Conservation (phyloP, 768 basidiomycete genomes). For the Xerocomellus chrysenteron region DNA sequence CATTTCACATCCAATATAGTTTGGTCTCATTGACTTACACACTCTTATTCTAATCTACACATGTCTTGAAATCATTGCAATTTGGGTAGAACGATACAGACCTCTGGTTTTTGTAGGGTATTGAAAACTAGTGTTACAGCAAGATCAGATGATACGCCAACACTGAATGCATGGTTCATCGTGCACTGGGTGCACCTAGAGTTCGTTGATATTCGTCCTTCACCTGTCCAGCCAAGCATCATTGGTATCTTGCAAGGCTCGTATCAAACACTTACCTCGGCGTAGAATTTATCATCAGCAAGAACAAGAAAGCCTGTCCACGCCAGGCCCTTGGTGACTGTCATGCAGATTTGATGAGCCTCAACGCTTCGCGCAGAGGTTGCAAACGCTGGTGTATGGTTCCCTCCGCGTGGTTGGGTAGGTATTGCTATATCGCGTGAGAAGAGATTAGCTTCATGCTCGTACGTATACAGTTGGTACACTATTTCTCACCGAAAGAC, state of each 20-base stretch:
- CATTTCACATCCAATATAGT: constrained; percentile 21
- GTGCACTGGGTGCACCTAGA: background rate
- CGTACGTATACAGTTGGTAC: background rate
- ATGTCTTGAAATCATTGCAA: constrained; percentile 8
- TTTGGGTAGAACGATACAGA: constrained; percentile 17
- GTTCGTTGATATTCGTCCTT: constrained; percentile 24
- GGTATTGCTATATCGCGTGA: constrained; percentile 55
- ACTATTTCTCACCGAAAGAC: constrained; percentile 45
- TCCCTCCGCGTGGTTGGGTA: constrained; percentile 67
- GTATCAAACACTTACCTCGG: constrained; percentile 39
- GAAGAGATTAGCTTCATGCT: constrained; percentile 24
- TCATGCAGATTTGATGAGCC: constrained; percentile 62
- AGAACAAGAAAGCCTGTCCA: constrained; percentile 59
- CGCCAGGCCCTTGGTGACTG: constrained; percentile 59
- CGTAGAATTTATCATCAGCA: constrained; percentile 55
- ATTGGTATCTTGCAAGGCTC: background rate
- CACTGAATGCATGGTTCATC: background rate
- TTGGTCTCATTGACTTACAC: constrained; percentile 14
- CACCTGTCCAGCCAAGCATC: constrained; percentile 15
- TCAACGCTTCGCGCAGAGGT: constrained; percentile 54
- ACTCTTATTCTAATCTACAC: constrained; percentile 22
- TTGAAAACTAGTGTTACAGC: constrained; percentile 17
- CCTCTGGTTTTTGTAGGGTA: constrained; percentile 10
- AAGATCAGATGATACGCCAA: background rate
- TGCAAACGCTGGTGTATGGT: constrained; percentile 71